Conservation (phyloP, 2,329 filamentous ascomycete genomes). For the Nigrograna mackinnonii region DNA sequence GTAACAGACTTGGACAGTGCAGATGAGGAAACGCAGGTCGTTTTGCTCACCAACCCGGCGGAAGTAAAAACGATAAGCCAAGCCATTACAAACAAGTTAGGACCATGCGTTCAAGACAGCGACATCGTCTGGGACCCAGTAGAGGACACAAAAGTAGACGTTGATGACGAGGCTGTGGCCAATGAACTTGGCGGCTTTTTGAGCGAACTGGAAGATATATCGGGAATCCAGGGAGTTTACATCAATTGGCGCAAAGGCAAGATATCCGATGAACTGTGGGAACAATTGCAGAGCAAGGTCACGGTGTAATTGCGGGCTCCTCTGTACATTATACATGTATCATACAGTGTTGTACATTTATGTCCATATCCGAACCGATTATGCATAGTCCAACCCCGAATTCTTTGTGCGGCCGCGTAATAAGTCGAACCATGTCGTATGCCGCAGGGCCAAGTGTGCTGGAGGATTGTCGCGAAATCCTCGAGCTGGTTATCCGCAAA, state of each 20-base stretch:
- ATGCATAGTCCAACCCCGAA: no score
- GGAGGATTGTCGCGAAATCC: no score
- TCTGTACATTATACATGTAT: constrained; percentile 17
- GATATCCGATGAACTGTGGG: constrained; percentile 42
- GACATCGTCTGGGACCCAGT: constrained; percentile 88
- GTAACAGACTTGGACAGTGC: constrained; percentile 71
- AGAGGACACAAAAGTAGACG: constrained; percentile 71
- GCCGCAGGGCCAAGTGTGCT: no score
- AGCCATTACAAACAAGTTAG: constrained; percentile 64
- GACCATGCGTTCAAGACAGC: constrained; percentile 69
- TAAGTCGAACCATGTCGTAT: no score
- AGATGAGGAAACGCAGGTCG: constrained; percentile 70
- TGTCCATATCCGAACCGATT: no score
- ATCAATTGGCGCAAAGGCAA: constrained; percentile 61
- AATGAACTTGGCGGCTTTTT: constrained; percentile 64
- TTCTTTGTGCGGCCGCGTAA: no score
- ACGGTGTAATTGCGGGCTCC: constrained; percentile 25
- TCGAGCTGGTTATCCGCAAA: no score
- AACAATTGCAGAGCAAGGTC: constrained; percentile 41
- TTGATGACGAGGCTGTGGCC: constrained; percentile 62
- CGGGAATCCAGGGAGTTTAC: constrained; percentile 80
- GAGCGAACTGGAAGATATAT: constrained; percentile 66
- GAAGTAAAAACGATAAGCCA: constrained; percentile 67
- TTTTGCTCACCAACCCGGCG: constrained; percentile 71
- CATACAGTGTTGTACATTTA: constrained; percentile 29